A percentile compares a stretch with the other conserved stretches of the same genome.
These are phyloP conservation scores for Pseudogymnoascus sp. DNA, from an alignment of 2,329 filamentous ascomycete species.

Conservation along the genomic window DNA sequence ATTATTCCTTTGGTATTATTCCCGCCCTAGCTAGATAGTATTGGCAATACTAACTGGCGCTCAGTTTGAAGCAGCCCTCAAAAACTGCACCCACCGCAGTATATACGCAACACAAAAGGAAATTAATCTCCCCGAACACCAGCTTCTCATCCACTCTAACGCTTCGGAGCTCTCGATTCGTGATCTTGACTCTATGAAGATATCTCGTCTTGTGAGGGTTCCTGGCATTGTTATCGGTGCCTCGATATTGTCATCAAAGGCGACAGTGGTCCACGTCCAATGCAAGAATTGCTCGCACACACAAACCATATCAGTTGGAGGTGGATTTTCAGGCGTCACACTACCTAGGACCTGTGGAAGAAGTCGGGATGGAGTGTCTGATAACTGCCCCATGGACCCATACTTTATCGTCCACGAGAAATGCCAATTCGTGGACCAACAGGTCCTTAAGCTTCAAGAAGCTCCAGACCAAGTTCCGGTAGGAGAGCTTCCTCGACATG, in stretches of 20 bases:
- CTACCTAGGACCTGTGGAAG: constrained; percentile 68
- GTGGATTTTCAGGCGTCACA: constrained; percentile 80
- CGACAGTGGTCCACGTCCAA: constrained; percentile 75
- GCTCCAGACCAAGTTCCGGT: constrained; percentile 96
- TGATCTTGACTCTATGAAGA: constrained; percentile 84
- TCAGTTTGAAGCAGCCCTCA: constrained; percentile 79
- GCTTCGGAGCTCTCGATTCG: constrained; percentile 88
- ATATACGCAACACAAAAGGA: constrained; percentile 70
- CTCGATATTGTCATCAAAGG: constrained; percentile 93
- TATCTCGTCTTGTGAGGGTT: constrained; percentile 90
- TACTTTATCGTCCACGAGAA: constrained; percentile 95
- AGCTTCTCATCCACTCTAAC: constrained; percentile 88
- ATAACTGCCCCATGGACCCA: constrained; percentile 83
- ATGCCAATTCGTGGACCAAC: constrained; percentile 92
- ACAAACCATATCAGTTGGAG: constrained; percentile 62
- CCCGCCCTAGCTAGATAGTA: constrained; percentile 22
- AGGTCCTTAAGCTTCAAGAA: constrained; percentile 96
- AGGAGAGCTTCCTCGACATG: constrained; percentile 88
- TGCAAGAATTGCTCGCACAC: constrained; percentile 78
- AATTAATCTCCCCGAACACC: constrained; percentile 72
- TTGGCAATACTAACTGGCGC: constrained; percentile 3
- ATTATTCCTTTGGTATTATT: constrained; percentile 72
- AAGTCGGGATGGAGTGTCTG: constrained; percentile 21
- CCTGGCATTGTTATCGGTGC: constrained; percentile 97
- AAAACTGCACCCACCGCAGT: constrained; percentile 86